phyloP scores from a whole-genome alignment of 2,329 filamentous ascomycete genomes.

The Stemphylium lycopersici region DNA sequence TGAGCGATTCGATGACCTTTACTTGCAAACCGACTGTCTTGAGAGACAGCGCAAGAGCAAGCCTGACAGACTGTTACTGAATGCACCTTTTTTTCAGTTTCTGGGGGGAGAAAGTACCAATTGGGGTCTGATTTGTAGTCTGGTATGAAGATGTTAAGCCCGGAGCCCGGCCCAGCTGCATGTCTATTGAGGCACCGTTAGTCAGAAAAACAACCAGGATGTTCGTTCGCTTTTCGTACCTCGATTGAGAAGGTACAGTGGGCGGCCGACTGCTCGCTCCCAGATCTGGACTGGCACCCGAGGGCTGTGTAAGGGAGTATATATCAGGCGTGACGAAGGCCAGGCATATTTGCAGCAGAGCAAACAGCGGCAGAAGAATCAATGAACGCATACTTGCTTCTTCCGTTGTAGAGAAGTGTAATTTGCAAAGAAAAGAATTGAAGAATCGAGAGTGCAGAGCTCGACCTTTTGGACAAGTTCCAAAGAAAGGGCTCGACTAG shows the following conservation, averaged over 20 bases:
- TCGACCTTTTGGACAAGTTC: constrained; percentile 7
- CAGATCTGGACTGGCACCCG: background rate
- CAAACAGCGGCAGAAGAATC: constrained; percentile 4
- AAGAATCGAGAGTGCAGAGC: background rate
- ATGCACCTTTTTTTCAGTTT: too few species aligned
- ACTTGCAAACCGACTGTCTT: constrained; percentile 13
- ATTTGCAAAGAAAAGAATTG: background rate
- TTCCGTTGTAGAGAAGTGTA: background rate
- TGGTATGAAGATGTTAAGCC: constrained; percentile 9
- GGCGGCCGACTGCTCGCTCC: background rate
- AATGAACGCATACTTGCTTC: constrained; percentile 8
- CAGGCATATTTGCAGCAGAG: constrained; percentile 6
- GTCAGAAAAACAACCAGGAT: background rate
- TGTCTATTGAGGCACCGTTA: background rate
- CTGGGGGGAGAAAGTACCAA: background rate
- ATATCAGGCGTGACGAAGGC: constrained; percentile 13
- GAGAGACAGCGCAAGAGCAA: constrained; percentile 6
- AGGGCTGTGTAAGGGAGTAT: constrained; percentile 7
- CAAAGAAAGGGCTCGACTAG: background rate
- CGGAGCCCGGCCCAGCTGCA: constrained; percentile 6
- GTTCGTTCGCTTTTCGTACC: background rate
- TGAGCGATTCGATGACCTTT: constrained; percentile 8
- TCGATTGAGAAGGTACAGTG: constrained; percentile 10
- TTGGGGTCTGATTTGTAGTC: constrained; percentile 9
- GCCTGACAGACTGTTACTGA: background rate